Base-by-base conservation (phyloP, 1,139 yeast genomes). In the Zygoascus sp. region DNA sequence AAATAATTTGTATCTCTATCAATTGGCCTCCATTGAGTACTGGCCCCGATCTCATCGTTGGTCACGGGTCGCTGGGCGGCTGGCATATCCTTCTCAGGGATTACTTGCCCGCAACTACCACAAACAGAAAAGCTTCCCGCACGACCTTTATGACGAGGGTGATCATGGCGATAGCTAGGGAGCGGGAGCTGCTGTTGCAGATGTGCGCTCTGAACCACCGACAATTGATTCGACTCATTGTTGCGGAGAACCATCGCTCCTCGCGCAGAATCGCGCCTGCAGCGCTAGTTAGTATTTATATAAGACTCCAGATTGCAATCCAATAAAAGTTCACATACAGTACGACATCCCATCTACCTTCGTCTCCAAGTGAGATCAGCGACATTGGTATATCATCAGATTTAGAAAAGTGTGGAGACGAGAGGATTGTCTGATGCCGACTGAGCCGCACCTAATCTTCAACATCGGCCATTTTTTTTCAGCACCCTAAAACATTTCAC, bases 241-340 rank as follows among this genome's bases (percentile, higher is more conserved):
- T 66, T 66, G 42, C 60, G 64, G 15, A 66, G 48, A 5, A 66
- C 68, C 27, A 66, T 53, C 7, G 68, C 64, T 20, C 59, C 57
- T 8, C 60, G 51, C 7, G 53, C 42, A 2, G 62, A 58, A 45
- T 64, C 67, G 25, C 62, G 59, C 34, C 66, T 62, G 32, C 19
- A 27, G n/a, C n/a, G n/a, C n/a, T n/a, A n/a, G n/a, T n/a, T n/a
- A n/a, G n/a, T n/a, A n/a, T n/a, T n/a, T n/a, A n/a, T n/a, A n/a
- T n/a, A n/a, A n/a, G n/a, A n/a, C n/a, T n/a, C n/a, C n/a, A n/a
- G n/a, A n/a, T n/a, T n/a, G n/a, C n/a, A n/a, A n/a, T n/a, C n/a
- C n/a, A 17, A 38, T 11, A 30, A 28, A 36, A 40, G 37, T 16
- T 28, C 7, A 52, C 67, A 37, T 57, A 63, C 67, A 65, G 48